Evolutionary conservation across 2,329 filamentous ascomycete species (phyloP), one percentile per base, ranked within the genome.

Genomic region (Bipolaris gigantea): DNA sequence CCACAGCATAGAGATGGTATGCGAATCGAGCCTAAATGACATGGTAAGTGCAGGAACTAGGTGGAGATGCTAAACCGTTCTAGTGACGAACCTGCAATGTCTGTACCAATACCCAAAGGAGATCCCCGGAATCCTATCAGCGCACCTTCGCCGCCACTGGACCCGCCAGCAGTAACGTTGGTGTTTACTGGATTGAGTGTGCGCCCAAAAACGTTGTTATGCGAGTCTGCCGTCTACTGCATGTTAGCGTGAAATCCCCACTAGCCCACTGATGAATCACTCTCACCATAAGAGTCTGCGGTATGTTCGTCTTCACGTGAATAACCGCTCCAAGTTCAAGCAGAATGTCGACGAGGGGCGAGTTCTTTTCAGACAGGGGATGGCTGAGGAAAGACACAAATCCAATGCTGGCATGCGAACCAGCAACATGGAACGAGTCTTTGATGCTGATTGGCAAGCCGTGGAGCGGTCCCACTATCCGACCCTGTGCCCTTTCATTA

Each of bases 291-390:
- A 87, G 82, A 7, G 83, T 82, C 4, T 83, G 85, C 0, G 86
- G 85, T 2, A 89, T 74, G 61, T 87, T 88, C 0, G 86, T 89
- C 72, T 89, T 89, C 57, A 81, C 78, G 59, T 88, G 86, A n/a
- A 87, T 70, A 0, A 89, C 77, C 0, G 86, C 86, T 1, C 87
- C 87, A 0, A 84, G 76, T 15, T 79, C 76, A 8, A 81, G 71
- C 2, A 89, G 69, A 0, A 87, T 74, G n/a, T 80, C 75, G 0
- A 87, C 80, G 4, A 87, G 73, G 0, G 79, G 74, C 0, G 81
- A 79, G 65, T 86, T 80, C 47, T 64, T 50, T 1, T 76, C 62
- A 18, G 69, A 67, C 23, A 68, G 66, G 0, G 85, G 83, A 35
- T 84, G 77, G 27, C 80, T 80, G 4, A 85, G 81, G 52, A 86